phyloP scores from a whole-genome alignment of 2,329 filamentous ascomycete genomes.

The Aspergillus uvarum region DNA sequence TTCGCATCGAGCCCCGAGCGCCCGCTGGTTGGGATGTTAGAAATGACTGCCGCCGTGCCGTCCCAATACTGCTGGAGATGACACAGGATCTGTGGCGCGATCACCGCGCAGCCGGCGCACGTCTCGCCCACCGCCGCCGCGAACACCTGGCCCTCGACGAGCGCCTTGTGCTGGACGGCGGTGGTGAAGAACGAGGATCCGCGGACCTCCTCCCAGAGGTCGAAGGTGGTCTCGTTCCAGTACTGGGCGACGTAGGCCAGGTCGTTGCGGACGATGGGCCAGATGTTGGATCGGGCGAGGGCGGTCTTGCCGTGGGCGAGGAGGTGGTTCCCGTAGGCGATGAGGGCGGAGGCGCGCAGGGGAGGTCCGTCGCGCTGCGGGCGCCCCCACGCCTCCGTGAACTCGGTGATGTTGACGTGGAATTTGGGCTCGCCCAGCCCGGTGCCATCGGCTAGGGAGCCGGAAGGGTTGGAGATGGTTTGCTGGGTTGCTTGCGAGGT shows the following conservation, averaged over 20 bases:
- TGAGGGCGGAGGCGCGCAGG: constrained; percentile 69
- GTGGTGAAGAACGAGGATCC: constrained; percentile 77
- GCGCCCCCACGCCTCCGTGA: constrained; percentile 66
- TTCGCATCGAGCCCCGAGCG: constrained; percentile 70
- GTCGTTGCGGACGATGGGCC: constrained; percentile 73
- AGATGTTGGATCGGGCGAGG: constrained; percentile 57
- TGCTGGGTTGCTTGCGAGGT: constrained; percentile 64
- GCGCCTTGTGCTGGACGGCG: constrained; percentile 64
- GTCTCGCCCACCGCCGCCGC: constrained; percentile 61
- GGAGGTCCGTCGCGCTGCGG: constrained; percentile 77
- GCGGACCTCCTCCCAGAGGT: constrained; percentile 78
- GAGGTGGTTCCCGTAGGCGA: constrained; percentile 71
- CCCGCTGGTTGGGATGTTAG: constrained; percentile 62
- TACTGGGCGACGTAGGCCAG: constrained; percentile 61
- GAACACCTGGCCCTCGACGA: constrained; percentile 59
- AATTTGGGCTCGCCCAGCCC: constrained; percentile 72
- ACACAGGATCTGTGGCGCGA: constrained; percentile 69
- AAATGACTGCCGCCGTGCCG: constrained; percentile 55
- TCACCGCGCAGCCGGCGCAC: constrained; percentile 55
- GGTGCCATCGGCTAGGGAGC: constrained; percentile 46
- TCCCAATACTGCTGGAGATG: constrained; percentile 73
- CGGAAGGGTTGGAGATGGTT: constrained; percentile 66
- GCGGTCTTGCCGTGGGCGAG: constrained; percentile 56
- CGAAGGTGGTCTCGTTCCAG: constrained; percentile 58
- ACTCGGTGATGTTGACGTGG: constrained; percentile 61